Percentiles rank a stretch among this genome's conserved stretches.
Evolutionary conservation across 768 basidiomycete species (phyloP).

Genomic region (Lentinus tigrinus): DNA sequence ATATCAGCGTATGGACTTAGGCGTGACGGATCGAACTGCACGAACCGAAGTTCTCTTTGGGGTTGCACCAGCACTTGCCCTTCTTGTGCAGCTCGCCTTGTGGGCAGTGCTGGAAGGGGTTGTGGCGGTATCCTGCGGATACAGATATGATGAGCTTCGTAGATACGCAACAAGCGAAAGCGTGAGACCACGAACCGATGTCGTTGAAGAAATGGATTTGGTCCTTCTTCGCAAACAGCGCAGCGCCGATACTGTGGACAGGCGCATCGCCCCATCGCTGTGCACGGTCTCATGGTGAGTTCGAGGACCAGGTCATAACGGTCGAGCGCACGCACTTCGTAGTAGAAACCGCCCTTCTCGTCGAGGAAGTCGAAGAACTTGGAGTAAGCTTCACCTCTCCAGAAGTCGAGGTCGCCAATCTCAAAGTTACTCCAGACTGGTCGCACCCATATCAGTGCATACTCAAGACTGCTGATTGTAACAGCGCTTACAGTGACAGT

Average conservation of each 20-base stretch:
- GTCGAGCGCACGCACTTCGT: slow-evolving; percentile 41
- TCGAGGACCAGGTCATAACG: background rate
- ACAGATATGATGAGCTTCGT: background rate
- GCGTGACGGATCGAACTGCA: background rate
- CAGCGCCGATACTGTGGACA: slow-evolving; percentile 80
- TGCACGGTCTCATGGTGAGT: background rate
- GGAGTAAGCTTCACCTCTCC: slow-evolving; percentile 54
- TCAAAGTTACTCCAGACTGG: slow-evolving; percentile 68
- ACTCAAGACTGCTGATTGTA: background rate
- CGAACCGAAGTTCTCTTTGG: slow-evolving; percentile 71
- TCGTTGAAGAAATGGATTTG: slow-evolving; percentile 96
- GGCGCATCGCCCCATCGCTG: slow-evolving; percentile 94
- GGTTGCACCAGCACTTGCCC: slow-evolving; percentile 88
- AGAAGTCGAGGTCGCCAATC: slow-evolving; percentile 58
- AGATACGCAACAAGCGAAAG: background rate
- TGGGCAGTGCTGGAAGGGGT: slow-evolving; percentile 93
- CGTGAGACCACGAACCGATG: slow-evolving; percentile 50
- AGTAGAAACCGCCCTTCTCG: slow-evolving; percentile 56
- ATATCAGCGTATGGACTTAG: slow-evolving; percentile 7
- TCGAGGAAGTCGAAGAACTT: slow-evolving; percentile 60
- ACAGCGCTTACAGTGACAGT: slow-evolving; percentile 48
- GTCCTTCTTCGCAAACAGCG: slow-evolving; percentile 83
- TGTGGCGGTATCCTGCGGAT: slow-evolving; percentile 69
- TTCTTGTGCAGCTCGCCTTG: slow-evolving; percentile 69
- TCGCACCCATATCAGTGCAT: background rate